These are phyloP conservation scores for Xylariales sp. DNA, from an alignment of 2,329 filamentous ascomycete genomes.

Conservation along the genomic window DNA sequence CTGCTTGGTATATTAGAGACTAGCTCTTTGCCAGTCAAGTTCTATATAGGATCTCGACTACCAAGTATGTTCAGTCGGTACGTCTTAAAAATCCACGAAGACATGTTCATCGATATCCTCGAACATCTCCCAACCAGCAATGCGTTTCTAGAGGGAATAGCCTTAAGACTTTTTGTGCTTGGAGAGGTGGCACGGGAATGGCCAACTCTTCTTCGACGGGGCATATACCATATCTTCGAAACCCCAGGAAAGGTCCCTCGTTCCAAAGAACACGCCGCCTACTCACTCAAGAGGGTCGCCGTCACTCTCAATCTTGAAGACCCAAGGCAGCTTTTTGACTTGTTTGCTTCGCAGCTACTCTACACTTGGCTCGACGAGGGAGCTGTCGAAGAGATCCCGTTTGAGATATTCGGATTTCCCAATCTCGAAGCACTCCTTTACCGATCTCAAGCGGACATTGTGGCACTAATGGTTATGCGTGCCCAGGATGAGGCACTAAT, in stretches of 20 bases:
- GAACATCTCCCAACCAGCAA: slow-evolving; percentile 78
- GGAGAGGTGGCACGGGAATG: slow-evolving; percentile 82
- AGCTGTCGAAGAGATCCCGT: slow-evolving; percentile 79
- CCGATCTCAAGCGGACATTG: slow-evolving; percentile 79
- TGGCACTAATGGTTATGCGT: slow-evolving; percentile 85
- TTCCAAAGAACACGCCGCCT: slow-evolving; percentile 76
- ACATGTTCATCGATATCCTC: slow-evolving; percentile 86
- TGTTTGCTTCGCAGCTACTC: slow-evolving; percentile 89
- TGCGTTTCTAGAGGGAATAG: slow-evolving; percentile 82
- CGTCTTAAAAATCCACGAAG: slow-evolving; percentile 84
- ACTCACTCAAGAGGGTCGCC: slow-evolving; percentile 76
- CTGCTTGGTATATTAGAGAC: slow-evolving; percentile 78
- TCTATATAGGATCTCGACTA: slow-evolving; percentile 75
- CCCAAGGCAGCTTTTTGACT: slow-evolving; percentile 77
- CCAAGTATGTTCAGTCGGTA: slow-evolving; percentile 83
- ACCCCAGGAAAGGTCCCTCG: slow-evolving; percentile 78
- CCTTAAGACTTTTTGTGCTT: slow-evolving; percentile 81
- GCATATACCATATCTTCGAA: slow-evolving; percentile 95
- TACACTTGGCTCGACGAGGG: slow-evolving; percentile 87
- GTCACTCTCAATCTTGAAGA: slow-evolving; percentile 71
- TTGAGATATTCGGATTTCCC: slow-evolving; percentile 82
- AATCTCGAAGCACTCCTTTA: slow-evolving; percentile 75
- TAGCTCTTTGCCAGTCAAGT: slow-evolving; percentile 78
- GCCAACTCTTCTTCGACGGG: slow-evolving; percentile 86
- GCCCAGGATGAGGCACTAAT: slow-evolving; percentile 72